Evolutionary conservation across 495 filamentous ascomycete species (phyloP).

Genomic region (Hypoxylon subgilvum): DNA sequence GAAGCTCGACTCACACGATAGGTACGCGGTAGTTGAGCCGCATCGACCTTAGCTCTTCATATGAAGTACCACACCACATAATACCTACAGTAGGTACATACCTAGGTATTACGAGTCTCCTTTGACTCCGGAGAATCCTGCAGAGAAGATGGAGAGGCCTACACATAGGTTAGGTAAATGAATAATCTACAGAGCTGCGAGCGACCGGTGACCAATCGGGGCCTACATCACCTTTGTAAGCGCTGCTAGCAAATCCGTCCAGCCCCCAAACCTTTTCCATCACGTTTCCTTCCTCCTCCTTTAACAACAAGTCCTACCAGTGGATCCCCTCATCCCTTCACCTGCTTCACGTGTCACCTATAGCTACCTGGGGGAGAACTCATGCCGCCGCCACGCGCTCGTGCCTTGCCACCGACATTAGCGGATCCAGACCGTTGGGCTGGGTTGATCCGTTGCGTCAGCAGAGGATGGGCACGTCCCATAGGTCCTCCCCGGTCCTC

Average conservation of each 20-base stretch:
- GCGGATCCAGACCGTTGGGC: slow-evolving; percentile 12
- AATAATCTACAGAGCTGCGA: background rate
- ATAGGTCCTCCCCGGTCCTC: slow-evolving; percentile 3
- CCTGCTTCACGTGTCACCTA: background rate
- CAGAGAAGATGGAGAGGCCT: too few relatives aligned
- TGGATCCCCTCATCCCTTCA: background rate
- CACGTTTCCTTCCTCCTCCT: background rate
- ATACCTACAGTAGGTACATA: too few relatives aligned
- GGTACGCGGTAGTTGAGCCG: slow-evolving; percentile 1
- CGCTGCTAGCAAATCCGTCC: slow-evolving; percentile 1
- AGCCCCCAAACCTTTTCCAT: slow-evolving; percentile 15
- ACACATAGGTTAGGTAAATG: too few relatives aligned
- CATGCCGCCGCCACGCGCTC: slow-evolving; percentile 10
- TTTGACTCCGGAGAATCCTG: too few relatives aligned
- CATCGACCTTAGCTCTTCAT: slow-evolving; percentile 4
- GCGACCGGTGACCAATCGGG: slow-evolving; percentile 25
- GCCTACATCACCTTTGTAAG: slow-evolving; percentile 8
- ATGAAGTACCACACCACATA: too few relatives aligned
- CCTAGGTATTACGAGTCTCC: too few relatives aligned
- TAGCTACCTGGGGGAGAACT: background rate
- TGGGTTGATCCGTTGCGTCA: slow-evolving; percentile 1
- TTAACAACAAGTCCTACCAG: too few relatives aligned
- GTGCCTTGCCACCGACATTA: slow-evolving; percentile 10
- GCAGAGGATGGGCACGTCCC: background rate
- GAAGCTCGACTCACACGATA: slow-evolving; percentile 1